Conservation (phyloP, 345 rosid genomes). For the Sisymbrium irio region DNA sequence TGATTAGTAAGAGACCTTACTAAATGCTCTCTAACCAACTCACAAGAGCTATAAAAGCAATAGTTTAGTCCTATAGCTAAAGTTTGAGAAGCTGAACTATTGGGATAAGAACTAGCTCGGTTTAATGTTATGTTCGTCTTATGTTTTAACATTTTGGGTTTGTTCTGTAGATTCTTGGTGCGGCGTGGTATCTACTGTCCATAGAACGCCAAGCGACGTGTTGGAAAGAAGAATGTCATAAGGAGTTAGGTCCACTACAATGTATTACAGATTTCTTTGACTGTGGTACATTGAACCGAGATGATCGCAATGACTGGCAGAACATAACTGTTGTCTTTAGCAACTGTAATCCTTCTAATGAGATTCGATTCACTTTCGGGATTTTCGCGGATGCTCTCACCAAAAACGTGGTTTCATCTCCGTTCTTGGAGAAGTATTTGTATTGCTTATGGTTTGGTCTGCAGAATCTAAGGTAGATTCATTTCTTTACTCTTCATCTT, state of each 20-base stretch:
- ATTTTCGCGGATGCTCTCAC: conserved; percentile 61
- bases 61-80: no score
- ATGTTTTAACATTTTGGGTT: background rate
- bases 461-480: conserved; percentile 75
- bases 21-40: background rate
- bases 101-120: no score
- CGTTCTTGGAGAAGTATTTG: conserved; percentile 63
- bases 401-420: conserved; percentile 59
- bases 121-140: no score
- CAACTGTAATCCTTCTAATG: conserved; percentile 53
- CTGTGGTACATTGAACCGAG: conserved; percentile 46
- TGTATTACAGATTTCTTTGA: conserved; percentile 55
- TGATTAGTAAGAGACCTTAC: background rate
- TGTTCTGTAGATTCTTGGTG: conserved; percentile 66
- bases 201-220: conserved; percentile 79
- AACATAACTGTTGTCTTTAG: conserved; percentile 57
- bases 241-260: conserved; percentile 38
- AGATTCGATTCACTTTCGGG: conserved; percentile 56
- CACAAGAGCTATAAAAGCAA: background rate
- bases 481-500: background rate
- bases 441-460: conserved; percentile 96
- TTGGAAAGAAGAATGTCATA: conserved; percentile 65
- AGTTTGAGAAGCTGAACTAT: no score
- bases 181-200: conserved; percentile 85
- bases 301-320: conserved; percentile 44